Base-by-base conservation (phyloP, 768 basidiomycete genomes). In the Agrocybe pediades region DNA sequence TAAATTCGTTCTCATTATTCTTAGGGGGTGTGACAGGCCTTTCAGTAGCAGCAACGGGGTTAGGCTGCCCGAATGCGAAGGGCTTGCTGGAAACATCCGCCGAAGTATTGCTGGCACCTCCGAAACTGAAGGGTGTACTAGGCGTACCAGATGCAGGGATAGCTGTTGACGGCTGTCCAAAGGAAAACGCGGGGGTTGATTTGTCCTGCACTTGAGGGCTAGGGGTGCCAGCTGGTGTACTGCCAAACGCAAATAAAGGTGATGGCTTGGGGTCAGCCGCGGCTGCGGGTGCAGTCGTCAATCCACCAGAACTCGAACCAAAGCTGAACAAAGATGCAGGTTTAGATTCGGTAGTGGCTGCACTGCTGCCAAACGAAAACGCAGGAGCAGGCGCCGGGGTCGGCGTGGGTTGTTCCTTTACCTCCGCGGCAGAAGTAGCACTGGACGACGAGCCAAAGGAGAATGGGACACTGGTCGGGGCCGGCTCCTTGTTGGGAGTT, bases 1-100 rank as follows among this genome's bases (percentile, higher is more conserved):
- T 81, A 58, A 87, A 81, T 54, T 89, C 89, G 45, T 85, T 79
- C 41, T 85, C 86, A 27, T 75, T 73, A 52, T 75, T 82, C 62
- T 73, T 78, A 3, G 89, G 89, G 9, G 88, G 87, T 0, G 88
- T 90, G 5, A 74, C 70, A n/a, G 87, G 76, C 19, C 85, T 74
- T 23, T 74, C 67, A 11, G 72, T 65, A 1, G 71, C 60, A 21
- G 72, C 46, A 9, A 71, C 58, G 13, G 63, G 49, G 26, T 60
- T 59, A 11, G 76, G 53, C 26, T 71, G 56, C 27, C 82, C 84
- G 54, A 89, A 88, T 13, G 72, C 39, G 56, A 88, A 65, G 53
- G 79, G 65, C 59, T 83, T 84, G 49, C 65, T 75, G 6, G 81
- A 72, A 8, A 72, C 72, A 56, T 79, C 76, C n/a, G 75, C 66